These are phyloP conservation scores for Penicillium angulare DNA, from an alignment of 495 filamentous ascomycete species.

Conservation along the genomic window DNA sequence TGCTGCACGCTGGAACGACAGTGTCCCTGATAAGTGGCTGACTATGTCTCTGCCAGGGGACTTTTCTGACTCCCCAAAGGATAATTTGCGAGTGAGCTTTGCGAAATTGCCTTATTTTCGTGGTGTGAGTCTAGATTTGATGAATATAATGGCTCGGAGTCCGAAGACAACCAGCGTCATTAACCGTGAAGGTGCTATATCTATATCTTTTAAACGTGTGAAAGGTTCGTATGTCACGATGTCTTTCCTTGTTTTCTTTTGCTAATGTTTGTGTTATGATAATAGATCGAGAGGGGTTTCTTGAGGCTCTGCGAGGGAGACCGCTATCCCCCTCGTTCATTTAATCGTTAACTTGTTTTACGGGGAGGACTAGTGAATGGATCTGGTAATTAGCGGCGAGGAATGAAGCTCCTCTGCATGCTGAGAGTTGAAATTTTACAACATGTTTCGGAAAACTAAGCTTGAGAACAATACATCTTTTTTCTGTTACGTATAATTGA, in stretches of 20 bases:
- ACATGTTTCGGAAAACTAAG: too few relatives aligned
- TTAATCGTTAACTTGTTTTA: too few relatives aligned
- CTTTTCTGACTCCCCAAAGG: conserved; percentile 14
- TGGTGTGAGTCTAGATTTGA: conserved; percentile 36
- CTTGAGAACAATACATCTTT: too few relatives aligned
- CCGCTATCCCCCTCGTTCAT: neutral
- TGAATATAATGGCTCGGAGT: conserved; percentile 27
- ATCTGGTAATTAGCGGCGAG: too few relatives aligned
- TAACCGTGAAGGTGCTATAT: conserved; percentile 27
- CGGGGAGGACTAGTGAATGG: too few relatives aligned
- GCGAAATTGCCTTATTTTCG: conserved; percentile 19
- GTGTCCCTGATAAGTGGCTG: conserved; percentile 36
- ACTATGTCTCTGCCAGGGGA: conserved; percentile 22
- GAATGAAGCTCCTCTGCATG: too few relatives aligned
- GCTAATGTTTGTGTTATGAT: neutral
- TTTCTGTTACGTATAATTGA: too few relatives aligned
- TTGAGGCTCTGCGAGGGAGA: conserved; percentile 15
- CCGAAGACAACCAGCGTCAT: conserved; percentile 23
- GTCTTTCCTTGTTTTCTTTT: neutral
- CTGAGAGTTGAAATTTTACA: too few relatives aligned
- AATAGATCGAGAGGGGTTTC: conserved; percentile 29
- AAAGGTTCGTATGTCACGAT: conserved; percentile 19
- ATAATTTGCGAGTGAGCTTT: conserved; percentile 28
- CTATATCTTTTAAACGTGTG: conserved; percentile 27
- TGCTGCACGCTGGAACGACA: conserved; percentile 33